Conservation (phyloP, 805 yeast species). For the Candida nemodendra region DNA sequence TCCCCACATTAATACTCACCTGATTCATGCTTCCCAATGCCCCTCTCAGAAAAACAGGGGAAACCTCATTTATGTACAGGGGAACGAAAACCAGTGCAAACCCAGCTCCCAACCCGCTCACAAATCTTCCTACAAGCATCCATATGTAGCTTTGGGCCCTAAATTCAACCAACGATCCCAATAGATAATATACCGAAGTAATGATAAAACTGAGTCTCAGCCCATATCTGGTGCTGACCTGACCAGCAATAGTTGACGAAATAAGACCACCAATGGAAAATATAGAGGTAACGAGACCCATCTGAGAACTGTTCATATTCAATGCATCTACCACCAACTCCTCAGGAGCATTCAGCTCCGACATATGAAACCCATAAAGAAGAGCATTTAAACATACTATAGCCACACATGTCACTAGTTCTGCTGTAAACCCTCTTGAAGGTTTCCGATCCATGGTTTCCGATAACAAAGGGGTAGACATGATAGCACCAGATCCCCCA, state of each 20-base stretch:
- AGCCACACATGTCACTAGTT: too few relatives aligned
- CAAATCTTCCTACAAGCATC: conserved; percentile 65
- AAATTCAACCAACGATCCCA: conserved; percentile 66
- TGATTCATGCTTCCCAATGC: conserved; percentile 88
- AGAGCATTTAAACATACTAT: conserved; percentile 75
- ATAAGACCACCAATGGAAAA: conserved; percentile 83
- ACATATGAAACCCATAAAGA: conserved; percentile 93
- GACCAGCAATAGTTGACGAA: conserved; percentile 70
- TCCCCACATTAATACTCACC: conserved; percentile 82
- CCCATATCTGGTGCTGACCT: conserved; percentile 64
- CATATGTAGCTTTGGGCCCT: conserved; percentile 40
- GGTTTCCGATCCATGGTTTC: too few relatives aligned
- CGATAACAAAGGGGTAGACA: too few relatives aligned
- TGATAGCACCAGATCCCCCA: too few relatives aligned
- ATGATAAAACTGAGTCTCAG: conserved; percentile 52
- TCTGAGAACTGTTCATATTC: conserved; percentile 39
- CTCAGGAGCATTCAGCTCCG: conserved; percentile 91
- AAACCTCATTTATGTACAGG: conserved; percentile 72
- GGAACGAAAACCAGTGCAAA: conserved; percentile 84
- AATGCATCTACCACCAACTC: conserved; percentile 41
- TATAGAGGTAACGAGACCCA: conserved; percentile 74
- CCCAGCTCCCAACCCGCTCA: conserved; percentile 88
- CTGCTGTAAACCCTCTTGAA: too few relatives aligned
- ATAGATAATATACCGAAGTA: conserved; percentile 49
- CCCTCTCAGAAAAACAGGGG: conserved; percentile 71